Conservation (phyloP, 2,329 filamentous ascomycete species). For the Lachnum nothofagi region DNA sequence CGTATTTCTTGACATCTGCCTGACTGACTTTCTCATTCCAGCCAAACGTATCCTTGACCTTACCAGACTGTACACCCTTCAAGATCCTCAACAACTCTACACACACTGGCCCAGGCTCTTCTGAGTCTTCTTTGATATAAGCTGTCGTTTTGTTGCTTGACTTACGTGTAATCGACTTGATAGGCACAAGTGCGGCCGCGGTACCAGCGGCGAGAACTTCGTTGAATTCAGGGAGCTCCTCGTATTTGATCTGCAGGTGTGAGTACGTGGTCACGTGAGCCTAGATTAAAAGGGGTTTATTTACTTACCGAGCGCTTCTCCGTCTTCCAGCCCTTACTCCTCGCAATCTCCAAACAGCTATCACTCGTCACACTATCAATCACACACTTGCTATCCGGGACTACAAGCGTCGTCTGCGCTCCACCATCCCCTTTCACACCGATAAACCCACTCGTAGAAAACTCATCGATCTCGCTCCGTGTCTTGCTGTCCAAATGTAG, state of each 20-base stretch:
- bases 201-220: conserved; percentile 92
- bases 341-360: conserved; percentile 70
- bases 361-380: conserved; percentile 83
- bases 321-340: conserved; percentile 75
- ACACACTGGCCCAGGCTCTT: conserved; percentile 70
- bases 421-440: conserved; percentile 57
- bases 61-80: conserved; percentile 81
- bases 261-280: neutral
- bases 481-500: conserved; percentile 84
- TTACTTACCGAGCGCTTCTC: conserved; percentile 63
- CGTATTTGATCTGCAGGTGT: conserved; percentile 53
- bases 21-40: conserved; percentile 31
- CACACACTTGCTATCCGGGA: conserved; percentile 82
- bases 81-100: conserved; percentile 68
- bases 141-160: conserved; percentile 46
- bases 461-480: conserved; percentile 86
- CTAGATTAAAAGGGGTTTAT: no score
- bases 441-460: conserved; percentile 90
- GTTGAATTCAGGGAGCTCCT: conserved; percentile 53
- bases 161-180: conserved; percentile 78
- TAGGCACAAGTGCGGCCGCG: conserved; percentile 84
- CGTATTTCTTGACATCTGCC: conserved; percentile 28
- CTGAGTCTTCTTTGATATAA: conserved; percentile 50
- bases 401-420: conserved; percentile 49
- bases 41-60: conserved; percentile 57